Evolutionary conservation across 495 filamentous ascomycete species (phyloP).

Genomic region (Penicillium nucicola): DNA sequence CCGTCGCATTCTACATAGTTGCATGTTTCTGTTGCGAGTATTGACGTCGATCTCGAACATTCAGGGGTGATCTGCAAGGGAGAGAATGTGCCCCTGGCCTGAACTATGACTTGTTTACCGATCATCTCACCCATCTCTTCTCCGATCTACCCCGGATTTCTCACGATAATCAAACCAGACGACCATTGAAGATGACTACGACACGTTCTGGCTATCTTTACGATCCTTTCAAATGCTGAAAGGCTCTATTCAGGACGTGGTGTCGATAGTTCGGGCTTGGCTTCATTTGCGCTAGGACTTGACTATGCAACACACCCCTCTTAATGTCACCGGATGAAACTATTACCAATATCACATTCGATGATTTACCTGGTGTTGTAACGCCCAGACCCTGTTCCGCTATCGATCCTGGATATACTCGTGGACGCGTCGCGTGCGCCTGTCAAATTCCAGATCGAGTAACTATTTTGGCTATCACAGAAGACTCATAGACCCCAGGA

Average conservation of each 20-base stretch:
- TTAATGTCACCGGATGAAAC: background rate
- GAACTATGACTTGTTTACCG: background rate
- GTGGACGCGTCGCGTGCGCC: too few relatives aligned
- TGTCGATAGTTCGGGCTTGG: background rate
- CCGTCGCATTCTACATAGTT: background rate
- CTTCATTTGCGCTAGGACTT: constrained; percentile 1
- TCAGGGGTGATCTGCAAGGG: constrained; percentile 18
- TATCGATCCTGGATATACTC: too few relatives aligned
- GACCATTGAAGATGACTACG: background rate
- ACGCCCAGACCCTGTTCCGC: too few relatives aligned
- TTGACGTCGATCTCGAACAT: constrained; percentile 1
- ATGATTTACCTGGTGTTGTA: too few relatives aligned
- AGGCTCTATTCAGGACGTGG: background rate
- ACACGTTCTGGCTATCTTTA: background rate
- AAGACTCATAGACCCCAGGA: too few relatives aligned
- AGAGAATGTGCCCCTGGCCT: constrained; percentile 6
- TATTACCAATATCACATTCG: too few relatives aligned
- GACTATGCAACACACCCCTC: constrained; percentile 7
- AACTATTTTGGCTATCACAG: too few relatives aligned
- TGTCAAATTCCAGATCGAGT: too few relatives aligned
- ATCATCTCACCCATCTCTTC: too few relatives aligned
- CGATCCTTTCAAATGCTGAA: background rate
- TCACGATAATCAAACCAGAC: background rate
- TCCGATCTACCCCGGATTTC: background rate
- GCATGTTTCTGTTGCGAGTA: background rate